phyloP scores from a whole-genome alignment of 2,329 filamentous ascomycete genomes.

The Fusarium compactum region DNA sequence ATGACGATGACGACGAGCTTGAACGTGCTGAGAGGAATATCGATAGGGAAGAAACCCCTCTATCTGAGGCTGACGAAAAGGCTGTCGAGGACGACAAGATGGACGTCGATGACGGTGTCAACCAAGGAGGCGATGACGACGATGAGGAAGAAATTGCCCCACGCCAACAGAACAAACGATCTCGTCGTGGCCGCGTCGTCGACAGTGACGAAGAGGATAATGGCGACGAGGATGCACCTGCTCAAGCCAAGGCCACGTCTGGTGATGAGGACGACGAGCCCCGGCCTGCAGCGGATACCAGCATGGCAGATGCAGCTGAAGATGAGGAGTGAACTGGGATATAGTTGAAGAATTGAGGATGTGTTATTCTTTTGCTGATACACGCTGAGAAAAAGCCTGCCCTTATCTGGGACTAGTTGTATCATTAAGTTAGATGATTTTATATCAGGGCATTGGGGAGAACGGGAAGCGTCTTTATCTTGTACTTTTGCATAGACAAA shows the following conservation, averaged over 20 bases:
- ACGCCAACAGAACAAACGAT: slow-evolving; percentile 59
- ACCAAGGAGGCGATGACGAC: slow-evolving; percentile 58
- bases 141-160: slow-evolving; percentile 62
- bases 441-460: slow-evolving; percentile 18
- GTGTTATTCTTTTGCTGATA: slow-evolving; percentile 28
- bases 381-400: slow-evolving; percentile 14
- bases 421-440: slow-evolving; percentile 40
- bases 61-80: slow-evolving; percentile 55
- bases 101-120: slow-evolving; percentile 62
- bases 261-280: slow-evolving; percentile 47
- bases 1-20: slow-evolving; percentile 56
- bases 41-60: slow-evolving; percentile 52
- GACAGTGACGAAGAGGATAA: slow-evolving; percentile 67
- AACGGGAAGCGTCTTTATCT: slow-evolving; percentile 42
- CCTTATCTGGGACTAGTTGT: slow-evolving; percentile 27
- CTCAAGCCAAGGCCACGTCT: slow-evolving; percentile 35
- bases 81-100: slow-evolving; percentile 59
- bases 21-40: slow-evolving; percentile 61
- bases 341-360: slow-evolving; percentile 26
- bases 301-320: slow-evolving; percentile 56
- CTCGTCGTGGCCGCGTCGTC: slow-evolving; percentile 64
- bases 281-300: slow-evolving; percentile 51
- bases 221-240: slow-evolving; percentile 36
- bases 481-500: slow-evolving; percentile 1
- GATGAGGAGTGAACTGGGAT: slow-evolving; percentile 45